Base-by-base conservation (phyloP, 495 filamentous ascomycete species). In the Penicillium psychrofluorescens region DNA sequence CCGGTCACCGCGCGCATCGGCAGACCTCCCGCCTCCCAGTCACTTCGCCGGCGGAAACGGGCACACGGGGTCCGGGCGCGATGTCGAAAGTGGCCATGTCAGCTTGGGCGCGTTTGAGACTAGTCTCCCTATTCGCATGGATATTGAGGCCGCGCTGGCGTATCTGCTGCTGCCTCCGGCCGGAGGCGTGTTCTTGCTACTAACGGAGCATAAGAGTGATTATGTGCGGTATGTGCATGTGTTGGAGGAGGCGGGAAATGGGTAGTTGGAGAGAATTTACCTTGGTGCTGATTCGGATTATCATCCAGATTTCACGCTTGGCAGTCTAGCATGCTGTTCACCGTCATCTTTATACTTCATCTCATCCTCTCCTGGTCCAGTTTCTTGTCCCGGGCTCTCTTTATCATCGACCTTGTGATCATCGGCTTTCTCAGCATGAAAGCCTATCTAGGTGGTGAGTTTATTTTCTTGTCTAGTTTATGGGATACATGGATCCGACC, bases 121-220 rank as follows among this genome's bases (percentile, higher is more conserved):
- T 16, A 91, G 86, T 60, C 76, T 88, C 12, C 88, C 88, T 0
- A 79, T 92, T 48, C 78, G 86, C 50, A 70, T 90, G 69, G 85
- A 90, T 54, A 80, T 88, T 52, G 92, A 97, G 70, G 92, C 92
- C 12, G 85, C 85, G 61, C 66, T 96, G 66, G 90, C 92, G 35
- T 98, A 98, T 64, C 59, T 96, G 51, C 74, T 83, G 46, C 64
- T 94, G 13, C 92, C 92, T 55, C 92, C 92, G 11, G 81, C 90
- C 0, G 92, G 91, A 27, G 86, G 81, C 27, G 86, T 95, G 9
- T 64, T 95, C 50, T 62, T 98, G 58, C 61, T 98, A 48, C 74
- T 97, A 50, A 50, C 89, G 46, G 92, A 98, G 75, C 78, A 88
- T 54, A 91, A 92, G 75, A 95, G 89, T 54, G 92, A 97, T 66